Evolutionary conservation across 2,329 filamentous ascomycete genomes (phyloP).

Genomic region (Fusarium sp.): DNA sequence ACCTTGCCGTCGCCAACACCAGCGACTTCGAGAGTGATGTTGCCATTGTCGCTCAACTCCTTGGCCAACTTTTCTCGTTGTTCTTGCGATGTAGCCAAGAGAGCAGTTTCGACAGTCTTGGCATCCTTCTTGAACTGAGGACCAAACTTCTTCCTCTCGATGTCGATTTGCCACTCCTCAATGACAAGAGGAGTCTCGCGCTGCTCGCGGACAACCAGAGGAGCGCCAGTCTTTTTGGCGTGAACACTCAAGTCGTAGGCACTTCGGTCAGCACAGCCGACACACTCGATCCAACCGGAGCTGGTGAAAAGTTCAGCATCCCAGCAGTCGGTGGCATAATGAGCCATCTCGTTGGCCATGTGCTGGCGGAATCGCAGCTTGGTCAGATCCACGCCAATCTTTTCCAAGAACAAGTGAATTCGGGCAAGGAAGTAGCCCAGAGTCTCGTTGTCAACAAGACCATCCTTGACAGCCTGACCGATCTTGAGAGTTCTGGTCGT

Average conservation of each 20-base stretch:
- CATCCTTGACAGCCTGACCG: slow-evolving; percentile 83
- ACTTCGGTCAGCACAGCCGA: slow-evolving; percentile 94
- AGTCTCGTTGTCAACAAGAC: slow-evolving; percentile 95
- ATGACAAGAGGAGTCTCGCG: slow-evolving; percentile 80
- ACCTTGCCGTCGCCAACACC: slow-evolving; percentile 75
- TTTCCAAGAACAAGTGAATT: slow-evolving; percentile 89
- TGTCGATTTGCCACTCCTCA: slow-evolving; percentile 87
- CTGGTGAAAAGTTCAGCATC: slow-evolving; percentile 92
- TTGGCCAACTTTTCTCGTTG: slow-evolving; percentile 82
- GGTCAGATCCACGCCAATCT: slow-evolving; percentile 83
- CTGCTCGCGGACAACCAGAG: slow-evolving; percentile 84
- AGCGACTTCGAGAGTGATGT: slow-evolving; percentile 79
- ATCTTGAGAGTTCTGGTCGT: slow-evolving; percentile 77
- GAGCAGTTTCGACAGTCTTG: slow-evolving; percentile 82
- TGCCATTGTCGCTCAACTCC: slow-evolving; percentile 76
- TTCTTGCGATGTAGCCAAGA: slow-evolving; percentile 80
- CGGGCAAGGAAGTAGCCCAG: slow-evolving; percentile 96
- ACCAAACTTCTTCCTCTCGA: slow-evolving; percentile 96
- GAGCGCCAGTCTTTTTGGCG: slow-evolving; percentile 88
- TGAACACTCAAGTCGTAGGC: slow-evolving; percentile 95
- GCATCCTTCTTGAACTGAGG: slow-evolving; percentile 95
- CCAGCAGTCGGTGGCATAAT: slow-evolving; percentile 98
- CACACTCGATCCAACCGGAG: slow-evolving; percentile 98
- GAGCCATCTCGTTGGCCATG: slow-evolving; percentile 81
- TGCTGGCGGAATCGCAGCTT: slow-evolving; percentile 98